Conservation (phyloP, 2,329 filamentous ascomycete species). For the Aspergillus hiratsukae region DNA sequence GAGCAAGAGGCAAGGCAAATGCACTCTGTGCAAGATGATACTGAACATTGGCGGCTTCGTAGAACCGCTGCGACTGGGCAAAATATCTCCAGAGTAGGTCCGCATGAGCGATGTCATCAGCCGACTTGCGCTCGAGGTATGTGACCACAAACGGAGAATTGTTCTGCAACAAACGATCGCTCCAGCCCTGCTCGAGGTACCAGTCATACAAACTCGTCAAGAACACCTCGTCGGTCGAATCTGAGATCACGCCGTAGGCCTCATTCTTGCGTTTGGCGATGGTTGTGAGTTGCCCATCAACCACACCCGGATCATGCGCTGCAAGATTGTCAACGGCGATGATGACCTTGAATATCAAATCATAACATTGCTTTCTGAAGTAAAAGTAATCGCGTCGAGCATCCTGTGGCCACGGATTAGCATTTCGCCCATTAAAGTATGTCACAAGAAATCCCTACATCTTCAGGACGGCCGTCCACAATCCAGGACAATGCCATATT, state of each 20-base stretch:
- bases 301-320: constrained; percentile 62
- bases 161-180: constrained; percentile 77
- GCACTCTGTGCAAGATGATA: constrained; percentile 76
- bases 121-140: constrained; percentile 75
- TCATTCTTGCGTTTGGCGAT: constrained; percentile 76
- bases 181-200: constrained; percentile 84
- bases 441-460: constrained; percentile 32
- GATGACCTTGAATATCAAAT: constrained; percentile 80
- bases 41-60: constrained; percentile 84
- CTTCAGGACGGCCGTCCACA: constrained; percentile 69
- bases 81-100: constrained; percentile 93
- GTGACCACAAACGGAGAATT: constrained; percentile 80
- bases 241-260: constrained; percentile 85
- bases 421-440: not conserved
- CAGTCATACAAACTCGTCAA: constrained; percentile 96
- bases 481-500: constrained; percentile 83
- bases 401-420: constrained; percentile 49
- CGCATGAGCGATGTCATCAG: constrained; percentile 69
- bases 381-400: constrained; percentile 63
- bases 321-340: constrained; percentile 69
- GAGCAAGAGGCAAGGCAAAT: constrained; percentile 73
- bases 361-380: constrained; percentile 73
- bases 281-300: constrained; percentile 74
- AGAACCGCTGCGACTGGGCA: constrained; percentile 75
- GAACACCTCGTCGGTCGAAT: constrained; percentile 87